Evolutionary conservation across 805 yeast genomes (phyloP).

Genomic region (Teunomyces tritomae): DNA sequence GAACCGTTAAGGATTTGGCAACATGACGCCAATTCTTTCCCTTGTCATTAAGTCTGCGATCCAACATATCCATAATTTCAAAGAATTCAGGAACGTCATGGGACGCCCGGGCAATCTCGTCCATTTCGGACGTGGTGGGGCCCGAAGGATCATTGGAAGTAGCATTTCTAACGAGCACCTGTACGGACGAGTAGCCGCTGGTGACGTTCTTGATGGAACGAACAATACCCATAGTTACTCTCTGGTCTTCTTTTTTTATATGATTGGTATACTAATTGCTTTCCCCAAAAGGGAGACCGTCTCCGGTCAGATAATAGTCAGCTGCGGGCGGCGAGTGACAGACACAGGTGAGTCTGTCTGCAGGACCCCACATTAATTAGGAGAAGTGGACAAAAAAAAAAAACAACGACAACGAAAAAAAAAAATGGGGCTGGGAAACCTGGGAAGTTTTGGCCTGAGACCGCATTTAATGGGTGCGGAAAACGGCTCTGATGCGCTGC

Average conservation of each 20-base stretch:
- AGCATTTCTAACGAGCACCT: constrained; percentile 85
- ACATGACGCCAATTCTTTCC: constrained; percentile 98
- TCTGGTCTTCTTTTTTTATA: too few species aligned
- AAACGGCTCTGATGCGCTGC: too few species aligned
- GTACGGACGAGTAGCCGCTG: constrained; percentile 84
- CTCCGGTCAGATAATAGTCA: neutral
- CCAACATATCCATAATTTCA: constrained; percentile 92
- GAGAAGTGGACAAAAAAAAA: too few species aligned
- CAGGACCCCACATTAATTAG: neutral
- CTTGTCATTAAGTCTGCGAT: constrained; percentile 87
- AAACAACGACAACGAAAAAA: too few species aligned
- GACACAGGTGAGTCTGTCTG: neutral
- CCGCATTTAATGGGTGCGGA: too few species aligned
- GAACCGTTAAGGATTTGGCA: constrained; percentile 83
- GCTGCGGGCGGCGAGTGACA: neutral
- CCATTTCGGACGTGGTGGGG: constrained; percentile 80
- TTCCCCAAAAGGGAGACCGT: neutral
- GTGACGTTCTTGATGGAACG: constrained; percentile 86
- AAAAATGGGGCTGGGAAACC: too few species aligned
- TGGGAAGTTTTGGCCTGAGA: too few species aligned
- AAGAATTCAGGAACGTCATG: constrained; percentile 59
- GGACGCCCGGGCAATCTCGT: constrained; percentile 71
- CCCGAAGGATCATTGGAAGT: constrained; percentile 86
- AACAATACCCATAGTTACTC: constrained; percentile 37
- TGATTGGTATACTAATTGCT: neutral